phyloP scores from a whole-genome alignment of 306 rosid genomes.

The Hippophae gyantsensis region DNA sequence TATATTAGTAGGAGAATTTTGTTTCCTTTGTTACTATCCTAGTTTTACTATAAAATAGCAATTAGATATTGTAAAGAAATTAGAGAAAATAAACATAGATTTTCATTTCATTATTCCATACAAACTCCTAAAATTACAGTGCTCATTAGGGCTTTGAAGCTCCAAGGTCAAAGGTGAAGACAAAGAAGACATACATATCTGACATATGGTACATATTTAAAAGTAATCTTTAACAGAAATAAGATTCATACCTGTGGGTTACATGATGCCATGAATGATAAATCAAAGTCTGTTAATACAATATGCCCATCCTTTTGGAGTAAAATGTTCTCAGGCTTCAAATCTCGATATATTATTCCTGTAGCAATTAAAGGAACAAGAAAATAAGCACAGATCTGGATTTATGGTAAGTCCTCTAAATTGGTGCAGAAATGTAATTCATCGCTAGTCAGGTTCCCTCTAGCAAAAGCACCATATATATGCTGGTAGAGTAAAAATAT shows the following conservation, averaged over 20 bases:
- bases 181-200: too few species aligned
- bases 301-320: conserved; percentile 87
- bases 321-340: conserved; percentile 90
- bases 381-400: neutral
- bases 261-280: conserved; percentile 64
- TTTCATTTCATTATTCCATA: too few species aligned
- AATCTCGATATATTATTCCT: conserved; percentile 89
- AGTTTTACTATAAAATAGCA: too few species aligned
- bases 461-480: neutral
- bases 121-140: too few species aligned
- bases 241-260: conserved; percentile 52
- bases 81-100: too few species aligned
- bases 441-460: neutral
- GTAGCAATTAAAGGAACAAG: conserved; percentile 15
- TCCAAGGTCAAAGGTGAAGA: too few species aligned
- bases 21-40: too few species aligned
- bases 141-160: too few species aligned
- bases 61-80: too few species aligned
- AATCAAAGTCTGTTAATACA: conserved; percentile 77
- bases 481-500: neutral
- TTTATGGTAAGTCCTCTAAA: neutral
- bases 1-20: too few species aligned
- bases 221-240: conserved; percentile 4
- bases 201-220: neutral
- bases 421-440: neutral